phyloP scores from a whole-genome alignment of 768 basidiomycete genomes.

The Termitomyces sp. region DNA sequence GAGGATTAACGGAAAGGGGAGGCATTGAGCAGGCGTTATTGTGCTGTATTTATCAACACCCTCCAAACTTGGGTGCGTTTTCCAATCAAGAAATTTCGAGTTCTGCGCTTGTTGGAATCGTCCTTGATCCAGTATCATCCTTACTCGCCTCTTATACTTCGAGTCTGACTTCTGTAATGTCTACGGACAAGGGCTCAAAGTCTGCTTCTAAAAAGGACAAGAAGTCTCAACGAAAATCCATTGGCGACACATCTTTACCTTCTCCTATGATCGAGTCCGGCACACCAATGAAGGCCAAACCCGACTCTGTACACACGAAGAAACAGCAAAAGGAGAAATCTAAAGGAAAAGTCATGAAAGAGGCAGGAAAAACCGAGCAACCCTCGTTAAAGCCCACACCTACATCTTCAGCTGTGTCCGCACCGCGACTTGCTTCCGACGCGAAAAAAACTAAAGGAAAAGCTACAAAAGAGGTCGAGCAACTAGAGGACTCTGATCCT shows the following conservation, averaged over 20 bases:
- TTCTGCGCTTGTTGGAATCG: background rate
- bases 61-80: slow-evolving; percentile 16
- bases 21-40: slow-evolving; percentile 18
- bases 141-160: background rate
- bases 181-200: slow-evolving; percentile 17
- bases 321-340: slow-evolving; percentile 15
- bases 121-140: slow-evolving; percentile 7
- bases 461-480: background rate
- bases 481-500: slow-evolving; percentile 1
- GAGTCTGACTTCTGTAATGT: slow-evolving; percentile 7
- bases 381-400: slow-evolving; percentile 1
- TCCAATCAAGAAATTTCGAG: slow-evolving; percentile 15
- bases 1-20: slow-evolving; percentile 46
- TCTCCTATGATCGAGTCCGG: slow-evolving; percentile 12
- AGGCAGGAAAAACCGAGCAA: slow-evolving; percentile 2
- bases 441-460: background rate
- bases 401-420: background rate
- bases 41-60: slow-evolving; percentile 13
- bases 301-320: background rate
- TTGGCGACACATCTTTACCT: slow-evolving; percentile 9
- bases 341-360: background rate
- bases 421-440: background rate
- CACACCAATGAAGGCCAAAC: slow-evolving; percentile 10
- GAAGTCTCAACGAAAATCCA: slow-evolving; percentile 22
- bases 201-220: slow-evolving; percentile 20